Conservation (phyloP, 2,329 filamentous ascomycete genomes). For the Fusarium sp. region DNA sequence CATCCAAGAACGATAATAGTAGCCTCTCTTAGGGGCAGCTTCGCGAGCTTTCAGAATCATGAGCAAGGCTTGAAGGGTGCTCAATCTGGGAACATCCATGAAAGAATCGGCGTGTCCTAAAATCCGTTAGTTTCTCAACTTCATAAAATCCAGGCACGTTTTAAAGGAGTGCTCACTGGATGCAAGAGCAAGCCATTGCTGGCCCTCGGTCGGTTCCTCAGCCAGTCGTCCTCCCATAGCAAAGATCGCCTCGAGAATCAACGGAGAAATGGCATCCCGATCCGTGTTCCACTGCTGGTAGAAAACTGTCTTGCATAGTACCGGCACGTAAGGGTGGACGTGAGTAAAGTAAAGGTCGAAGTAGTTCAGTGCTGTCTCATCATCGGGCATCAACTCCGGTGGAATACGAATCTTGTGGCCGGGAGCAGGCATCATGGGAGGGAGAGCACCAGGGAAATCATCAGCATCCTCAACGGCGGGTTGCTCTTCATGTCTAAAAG, state of each 20-base stretch:
- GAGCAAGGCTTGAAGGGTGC: conserved; percentile 89
- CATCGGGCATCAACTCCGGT: conserved; percentile 90
- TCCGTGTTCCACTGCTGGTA: conserved; percentile 91
- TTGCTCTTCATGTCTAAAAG: conserved; percentile 64
- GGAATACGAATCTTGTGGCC: conserved; percentile 88
- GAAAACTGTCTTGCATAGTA: conserved; percentile 83
- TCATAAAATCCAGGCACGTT: not conserved
- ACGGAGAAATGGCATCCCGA: conserved; percentile 84
- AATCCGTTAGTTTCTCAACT: conserved; percentile 32
- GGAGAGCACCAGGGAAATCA: conserved; percentile 77
- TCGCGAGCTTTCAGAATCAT: conserved; percentile 92
- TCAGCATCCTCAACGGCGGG: conserved; percentile 77
- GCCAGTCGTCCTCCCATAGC: conserved; percentile 87
- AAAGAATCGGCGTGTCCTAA: conserved; percentile 91
- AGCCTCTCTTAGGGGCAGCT: conserved; percentile 90
- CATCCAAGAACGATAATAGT: conserved; percentile 98
- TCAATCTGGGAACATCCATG: conserved; percentile 89
- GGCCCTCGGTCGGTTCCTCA: conserved; percentile 84
- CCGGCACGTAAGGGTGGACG: conserved; percentile 92
- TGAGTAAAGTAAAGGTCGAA: conserved; percentile 92
- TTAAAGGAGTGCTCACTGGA: conserved; percentile 67
- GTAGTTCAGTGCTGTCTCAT: conserved; percentile 83
- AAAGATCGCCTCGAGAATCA: conserved; percentile 91
- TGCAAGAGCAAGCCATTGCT: conserved; percentile 92
- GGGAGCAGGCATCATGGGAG: conserved; percentile 73